These are phyloP conservation scores for Arachnomyces sp. DNA, from an alignment of 2,329 filamentous ascomycete species.

Conservation along the genomic window DNA sequence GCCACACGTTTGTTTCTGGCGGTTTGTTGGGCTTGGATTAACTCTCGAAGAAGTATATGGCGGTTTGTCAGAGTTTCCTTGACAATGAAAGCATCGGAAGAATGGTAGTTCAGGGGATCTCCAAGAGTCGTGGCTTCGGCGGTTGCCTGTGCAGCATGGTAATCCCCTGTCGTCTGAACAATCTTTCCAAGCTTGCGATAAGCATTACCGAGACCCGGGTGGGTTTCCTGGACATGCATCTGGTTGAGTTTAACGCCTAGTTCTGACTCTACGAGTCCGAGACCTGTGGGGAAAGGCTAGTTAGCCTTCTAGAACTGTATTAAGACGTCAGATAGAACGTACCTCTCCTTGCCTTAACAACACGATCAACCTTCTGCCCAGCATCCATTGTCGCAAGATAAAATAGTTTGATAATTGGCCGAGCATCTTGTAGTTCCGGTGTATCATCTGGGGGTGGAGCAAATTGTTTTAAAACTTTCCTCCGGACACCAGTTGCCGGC, in stretches of 20 bases:
- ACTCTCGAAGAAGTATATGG: slow-evolving; percentile 88
- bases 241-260: slow-evolving; percentile 82
- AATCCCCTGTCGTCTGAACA: slow-evolving; percentile 89
- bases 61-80: slow-evolving; percentile 97
- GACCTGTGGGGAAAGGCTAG: slow-evolving; percentile 47
- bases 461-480: slow-evolving; percentile 97
- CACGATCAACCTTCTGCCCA: slow-evolving; percentile 90
- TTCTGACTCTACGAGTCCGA: slow-evolving; percentile 86
- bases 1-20: slow-evolving; percentile 77
- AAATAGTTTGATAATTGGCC: slow-evolving; percentile 88
- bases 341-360: slow-evolving; percentile 90
- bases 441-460: slow-evolving; percentile 96
- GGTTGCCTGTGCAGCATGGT: slow-evolving; percentile 90
- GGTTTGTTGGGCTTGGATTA: slow-evolving; percentile 80
- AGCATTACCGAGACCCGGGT: slow-evolving; percentile 77
- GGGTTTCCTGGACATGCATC: slow-evolving; percentile 85
- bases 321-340: slow-evolving; percentile 25
- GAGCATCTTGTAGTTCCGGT: slow-evolving; percentile 80
- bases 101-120: slow-evolving; percentile 91
- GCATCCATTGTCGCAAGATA: slow-evolving; percentile 93
- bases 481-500: slow-evolving; percentile 86
- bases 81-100: slow-evolving; percentile 90
- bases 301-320: not conserved
- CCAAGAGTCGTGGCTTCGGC: slow-evolving; percentile 91
- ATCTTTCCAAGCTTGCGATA: slow-evolving; percentile 93